Evolutionary conservation across 2,329 filamentous ascomycete genomes (phyloP).

Genomic region (Colletotrichum sp.): DNA sequence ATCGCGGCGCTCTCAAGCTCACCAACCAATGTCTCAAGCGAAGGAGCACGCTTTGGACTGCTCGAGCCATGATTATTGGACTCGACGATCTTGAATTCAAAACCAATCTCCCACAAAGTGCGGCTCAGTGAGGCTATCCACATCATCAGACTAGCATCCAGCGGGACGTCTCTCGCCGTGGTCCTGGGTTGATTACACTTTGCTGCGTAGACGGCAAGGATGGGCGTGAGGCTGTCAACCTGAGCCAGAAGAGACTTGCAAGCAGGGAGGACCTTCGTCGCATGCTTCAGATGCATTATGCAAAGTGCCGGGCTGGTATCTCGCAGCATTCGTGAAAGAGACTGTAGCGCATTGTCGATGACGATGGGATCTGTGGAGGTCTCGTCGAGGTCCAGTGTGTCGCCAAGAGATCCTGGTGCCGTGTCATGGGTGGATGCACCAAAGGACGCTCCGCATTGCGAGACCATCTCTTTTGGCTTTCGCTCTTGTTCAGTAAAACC

Average conservation of each 20-base stretch:
- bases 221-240: constrained; percentile 21
- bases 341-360: background rate
- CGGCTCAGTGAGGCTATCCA: constrained; percentile 25
- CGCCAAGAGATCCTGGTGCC: background rate
- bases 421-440: background rate
- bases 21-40: background rate
- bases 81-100: background rate
- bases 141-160: constrained; percentile 25
- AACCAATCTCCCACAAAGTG: constrained; percentile 18
- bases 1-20: constrained; percentile 6
- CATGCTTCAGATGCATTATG: background rate
- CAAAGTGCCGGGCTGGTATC: background rate
- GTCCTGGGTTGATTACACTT: constrained; percentile 5
- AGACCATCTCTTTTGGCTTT: background rate
- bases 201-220: constrained; percentile 25
- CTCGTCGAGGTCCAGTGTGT: background rate
- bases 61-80: background rate
- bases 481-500: background rate
- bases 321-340: background rate
- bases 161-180: constrained; percentile 12
- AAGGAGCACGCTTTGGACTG: background rate
- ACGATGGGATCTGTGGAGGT: background rate
- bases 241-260: constrained; percentile 18
- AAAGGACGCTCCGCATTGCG: background rate
- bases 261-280: background rate